These are phyloP conservation scores for Ottelia alismoides DNA, from an alignment of 106 monocot genomes.

Conservation along the genomic window DNA sequence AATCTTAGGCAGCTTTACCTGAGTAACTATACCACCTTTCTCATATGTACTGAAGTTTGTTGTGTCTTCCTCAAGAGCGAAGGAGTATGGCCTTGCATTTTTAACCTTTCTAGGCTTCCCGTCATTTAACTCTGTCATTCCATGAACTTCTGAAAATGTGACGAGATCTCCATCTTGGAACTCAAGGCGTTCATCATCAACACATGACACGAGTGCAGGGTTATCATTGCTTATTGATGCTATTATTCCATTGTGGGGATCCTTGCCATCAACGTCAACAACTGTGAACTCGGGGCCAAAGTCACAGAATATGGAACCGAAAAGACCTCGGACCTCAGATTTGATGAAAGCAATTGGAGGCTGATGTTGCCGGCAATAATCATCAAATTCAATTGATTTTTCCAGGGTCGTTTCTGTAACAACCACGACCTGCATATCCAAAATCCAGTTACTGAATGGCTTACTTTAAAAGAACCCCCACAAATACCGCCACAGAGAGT, in stretches of 20 bases:
- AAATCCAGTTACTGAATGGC: too few species aligned
- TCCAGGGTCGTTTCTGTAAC: slow-evolving; percentile 78
- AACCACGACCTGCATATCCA: slow-evolving; percentile 67
- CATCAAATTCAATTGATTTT: slow-evolving; percentile 71
- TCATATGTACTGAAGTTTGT: slow-evolving; percentile 51
- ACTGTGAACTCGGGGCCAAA: slow-evolving; percentile 89
- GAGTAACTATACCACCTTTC: slow-evolving; percentile 81
- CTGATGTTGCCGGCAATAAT: slow-evolving; percentile 59
- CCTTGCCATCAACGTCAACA: slow-evolving; percentile 82
- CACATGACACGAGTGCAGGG: slow-evolving; percentile 62
- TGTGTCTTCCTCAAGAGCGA: slow-evolving; percentile 76
- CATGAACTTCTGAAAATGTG: slow-evolving; percentile 73
- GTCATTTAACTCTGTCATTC: slow-evolving; percentile 92
- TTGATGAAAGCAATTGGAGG: slow-evolving; percentile 92
- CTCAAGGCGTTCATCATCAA: slow-evolving; percentile 84
- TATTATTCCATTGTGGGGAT: slow-evolving; percentile 83
- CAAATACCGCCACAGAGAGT: too few species aligned
- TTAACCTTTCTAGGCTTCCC: slow-evolving; percentile 73
- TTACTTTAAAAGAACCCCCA: too few species aligned
- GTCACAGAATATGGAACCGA: slow-evolving; percentile 81
- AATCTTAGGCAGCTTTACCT: slow-evolving; percentile 76
- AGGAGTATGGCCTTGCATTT: slow-evolving; percentile 48
- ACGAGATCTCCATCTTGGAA: slow-evolving; percentile 94
- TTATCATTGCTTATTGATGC: slow-evolving; percentile 69
- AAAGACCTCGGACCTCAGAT: slow-evolving; percentile 82